Base-by-base conservation (phyloP, 2,329 filamentous ascomycete genomes). In the Laburnicola sp. region DNA sequence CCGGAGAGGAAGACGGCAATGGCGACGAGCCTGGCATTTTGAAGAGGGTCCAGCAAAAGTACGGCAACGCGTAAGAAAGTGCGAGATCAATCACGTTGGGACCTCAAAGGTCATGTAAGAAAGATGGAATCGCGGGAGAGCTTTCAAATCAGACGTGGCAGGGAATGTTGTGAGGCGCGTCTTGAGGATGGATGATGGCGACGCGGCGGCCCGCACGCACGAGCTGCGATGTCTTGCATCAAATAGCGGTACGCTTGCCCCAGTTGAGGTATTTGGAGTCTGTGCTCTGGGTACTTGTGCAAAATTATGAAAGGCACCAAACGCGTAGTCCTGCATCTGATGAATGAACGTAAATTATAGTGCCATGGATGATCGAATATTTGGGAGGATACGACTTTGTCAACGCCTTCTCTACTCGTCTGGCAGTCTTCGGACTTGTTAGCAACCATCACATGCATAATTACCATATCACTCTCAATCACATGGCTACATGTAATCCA, bases 1-100 rank as follows among this genome's bases (percentile, higher is more conserved):
- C 36, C 58, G 45, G 56, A 43, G 57, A 53, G 51, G 66, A 66
- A 27, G 66, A 55, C n/a, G 45, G 45, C 38, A 52, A n/a, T 47
- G 66, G 63, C 25, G 66, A 54, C 43, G 63, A 48, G 25, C 3
- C 22, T 21, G 34, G 57, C 53, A 45, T 45, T 1, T 21, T 45
- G 26, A 28, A 11, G 25, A 16, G 7, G 10, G 23, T 45, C 5
- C 5, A 23, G 25, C 26, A 23, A 28, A 28, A 10, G 2, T 21
- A 11, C 28, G 42, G 32, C 31, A 11, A 21, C 23, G 22, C 25
- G 31, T 30, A 45, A 7, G 25, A 36, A 36, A n/a, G 42, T 16
- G 31, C 25, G 31, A 27, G 4, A 6, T 45, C 31, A 16, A 36
- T 6, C 11, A 27, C 4, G n/a, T 23, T 26, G 43, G 16, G 28